A percentile compares a stretch with the other conserved stretches of the same genome.
Evolutionary conservation across 2,329 filamentous ascomycete species (phyloP).

Genomic region (Aspergillus sp.): DNA sequence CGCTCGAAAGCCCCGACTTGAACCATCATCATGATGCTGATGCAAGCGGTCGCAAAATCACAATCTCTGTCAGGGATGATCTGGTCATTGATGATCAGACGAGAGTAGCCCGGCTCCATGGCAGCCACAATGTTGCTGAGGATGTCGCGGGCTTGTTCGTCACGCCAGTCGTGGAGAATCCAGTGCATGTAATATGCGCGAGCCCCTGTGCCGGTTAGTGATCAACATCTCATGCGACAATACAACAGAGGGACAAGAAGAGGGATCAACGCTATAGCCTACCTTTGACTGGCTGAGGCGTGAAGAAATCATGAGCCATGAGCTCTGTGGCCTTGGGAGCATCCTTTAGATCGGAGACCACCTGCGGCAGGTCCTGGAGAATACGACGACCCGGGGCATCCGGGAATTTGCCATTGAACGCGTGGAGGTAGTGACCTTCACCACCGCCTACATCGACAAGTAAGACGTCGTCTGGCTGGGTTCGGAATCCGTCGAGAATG

Average conservation of each 20-base stretch:
- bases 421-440: constrained; percentile 20
- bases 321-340: constrained; percentile 7
- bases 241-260: neutral
- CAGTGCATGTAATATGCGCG: constrained; percentile 23
- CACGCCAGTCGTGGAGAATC: constrained; percentile 24
- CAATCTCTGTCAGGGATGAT: constrained; percentile 22
- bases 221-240: neutral
- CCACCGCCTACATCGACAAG: constrained; percentile 26
- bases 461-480: constrained; percentile 11
- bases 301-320: constrained; percentile 22
- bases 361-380: constrained; percentile 20
- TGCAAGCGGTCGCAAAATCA: constrained; percentile 8
- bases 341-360: constrained; percentile 10
- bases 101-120: constrained; percentile 24
- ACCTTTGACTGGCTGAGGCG: constrained; percentile 20
- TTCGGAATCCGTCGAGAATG: constrained; percentile 10
- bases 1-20: constrained; percentile 17
- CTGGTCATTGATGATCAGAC: constrained; percentile 26
- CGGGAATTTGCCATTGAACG: constrained; percentile 12
- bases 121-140: constrained; percentile 14
- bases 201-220: constrained; percentile 10
- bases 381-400: constrained; percentile 14
- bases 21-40: constrained; percentile 20
- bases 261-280: neutral
- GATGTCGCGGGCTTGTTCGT: constrained; percentile 17